These are phyloP conservation scores for Ilex aquifolium DNA, from an alignment of 257 asterid genomes.

Conservation along the genomic window DNA sequence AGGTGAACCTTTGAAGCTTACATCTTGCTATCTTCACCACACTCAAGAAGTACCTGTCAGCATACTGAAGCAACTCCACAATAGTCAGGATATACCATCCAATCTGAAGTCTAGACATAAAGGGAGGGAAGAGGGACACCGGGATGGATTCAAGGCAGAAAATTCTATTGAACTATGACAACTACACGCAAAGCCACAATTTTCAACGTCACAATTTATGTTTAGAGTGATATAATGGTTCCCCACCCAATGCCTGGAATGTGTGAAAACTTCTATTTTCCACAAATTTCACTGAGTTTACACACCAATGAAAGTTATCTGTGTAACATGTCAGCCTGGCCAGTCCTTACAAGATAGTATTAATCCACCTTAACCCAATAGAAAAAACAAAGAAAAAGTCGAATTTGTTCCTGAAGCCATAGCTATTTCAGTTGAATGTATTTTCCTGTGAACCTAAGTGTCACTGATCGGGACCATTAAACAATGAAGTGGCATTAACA, in stretches of 20 bases:
- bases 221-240: not conserved
- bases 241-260: not conserved
- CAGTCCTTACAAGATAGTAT: too few species aligned
- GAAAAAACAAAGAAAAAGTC: too few species aligned
- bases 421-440: not conserved
- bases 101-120: not conserved
- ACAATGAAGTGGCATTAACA: not conserved
- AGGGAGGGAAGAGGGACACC: too few species aligned
- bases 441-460: not conserved
- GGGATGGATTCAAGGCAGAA: not conserved
- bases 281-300: too few species aligned
- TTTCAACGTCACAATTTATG: not conserved
- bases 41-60: conserved; percentile 51
- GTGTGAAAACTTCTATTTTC: too few species aligned
- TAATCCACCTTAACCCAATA: too few species aligned
- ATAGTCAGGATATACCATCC: not conserved
- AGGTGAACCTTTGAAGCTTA: conserved; percentile 35
- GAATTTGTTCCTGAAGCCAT: too few species aligned
- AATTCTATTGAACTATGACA: not conserved
- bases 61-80: conserved; percentile 36
- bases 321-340: too few species aligned
- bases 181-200: not conserved
- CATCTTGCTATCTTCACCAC: conserved; percentile 72
- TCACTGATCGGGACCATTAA: not conserved
- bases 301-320: too few species aligned